These are phyloP conservation scores for Quercus dentata DNA, from an alignment of 306 rosid species.

Conservation along the genomic window DNA sequence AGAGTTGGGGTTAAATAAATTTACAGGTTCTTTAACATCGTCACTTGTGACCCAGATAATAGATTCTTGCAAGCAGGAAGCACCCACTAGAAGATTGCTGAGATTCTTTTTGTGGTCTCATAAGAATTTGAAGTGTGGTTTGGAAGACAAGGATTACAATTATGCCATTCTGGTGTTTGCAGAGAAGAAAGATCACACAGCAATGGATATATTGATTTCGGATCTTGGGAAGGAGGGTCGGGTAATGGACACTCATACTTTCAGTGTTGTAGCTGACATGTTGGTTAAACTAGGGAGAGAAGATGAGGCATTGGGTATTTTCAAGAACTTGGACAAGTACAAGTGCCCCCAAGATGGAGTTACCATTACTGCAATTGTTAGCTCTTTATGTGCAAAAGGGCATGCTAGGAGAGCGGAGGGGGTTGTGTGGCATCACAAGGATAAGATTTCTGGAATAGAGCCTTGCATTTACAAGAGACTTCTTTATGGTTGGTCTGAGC, in stretches of 20 bases:
- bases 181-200: conserved; percentile 64
- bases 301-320: conserved; percentile 76
- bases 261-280: conserved; percentile 52
- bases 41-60: conserved; percentile 60
- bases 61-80: conserved; percentile 65
- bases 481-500: conserved; percentile 77
- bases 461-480: conserved; percentile 62
- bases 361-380: conserved; percentile 60
- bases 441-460: conserved; percentile 46
- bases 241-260: conserved; percentile 64
- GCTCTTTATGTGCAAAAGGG: conserved; percentile 70
- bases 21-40: conserved; percentile 40
- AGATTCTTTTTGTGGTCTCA: conserved; percentile 79
- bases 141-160: conserved; percentile 69
- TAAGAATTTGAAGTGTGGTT: conserved; percentile 44
- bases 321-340: conserved; percentile 66
- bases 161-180: conserved; percentile 60
- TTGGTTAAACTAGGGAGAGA: conserved; percentile 66
- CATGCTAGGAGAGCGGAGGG: conserved; percentile 86
- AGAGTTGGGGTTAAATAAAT: conserved; percentile 47
- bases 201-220: conserved; percentile 56
- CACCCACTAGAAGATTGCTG: conserved; percentile 67
- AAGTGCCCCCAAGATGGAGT: conserved; percentile 58
- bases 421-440: conserved; percentile 68
- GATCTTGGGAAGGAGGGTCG: conserved; percentile 64